Percentiles rank a stretch among this genome's conserved stretches.
These are phyloP conservation scores for Phytopythium chamaehyphon DNA, from an alignment of 352 stramenopile genomes.

Conservation along the genomic window DNA sequence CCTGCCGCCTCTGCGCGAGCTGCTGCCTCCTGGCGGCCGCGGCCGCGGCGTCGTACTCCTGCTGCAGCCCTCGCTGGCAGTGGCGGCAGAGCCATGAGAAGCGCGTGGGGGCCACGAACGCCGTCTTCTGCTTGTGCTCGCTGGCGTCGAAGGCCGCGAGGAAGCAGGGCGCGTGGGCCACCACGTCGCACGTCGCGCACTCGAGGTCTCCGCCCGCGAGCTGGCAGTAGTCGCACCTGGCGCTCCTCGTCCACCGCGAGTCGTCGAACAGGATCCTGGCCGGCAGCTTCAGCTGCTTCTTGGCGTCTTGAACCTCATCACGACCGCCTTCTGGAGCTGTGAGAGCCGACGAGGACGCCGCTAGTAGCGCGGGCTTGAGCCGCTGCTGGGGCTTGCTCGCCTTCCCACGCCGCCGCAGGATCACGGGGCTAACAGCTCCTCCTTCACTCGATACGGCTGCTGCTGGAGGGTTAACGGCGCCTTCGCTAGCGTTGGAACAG, in stretches of 20 bases:
- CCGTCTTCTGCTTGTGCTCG: slow-evolving; percentile 35
- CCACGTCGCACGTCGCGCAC: slow-evolving; percentile 60
- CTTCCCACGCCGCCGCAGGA: slow-evolving; percentile 6
- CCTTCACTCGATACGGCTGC: no score
- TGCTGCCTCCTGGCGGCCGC: slow-evolving; percentile 30
- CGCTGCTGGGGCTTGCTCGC: not conserved
- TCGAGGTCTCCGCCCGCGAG: slow-evolving; percentile 55
- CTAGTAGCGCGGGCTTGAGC: not conserved
- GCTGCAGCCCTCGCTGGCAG: slow-evolving; percentile 39
- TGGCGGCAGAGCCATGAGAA: slow-evolving; percentile 58
- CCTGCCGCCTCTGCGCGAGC: slow-evolving; percentile 37
- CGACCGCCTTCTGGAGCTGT: no score
- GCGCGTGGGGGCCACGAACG: slow-evolving; percentile 50
- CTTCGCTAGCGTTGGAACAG: no score
- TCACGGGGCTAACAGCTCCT: no score
- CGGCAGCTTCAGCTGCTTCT: slow-evolving; percentile 20
- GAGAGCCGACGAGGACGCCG: no score
- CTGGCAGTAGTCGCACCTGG: slow-evolving; percentile 65
- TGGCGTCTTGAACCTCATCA: no score
- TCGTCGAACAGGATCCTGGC: slow-evolving; percentile 50
- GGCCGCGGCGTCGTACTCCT: slow-evolving; percentile 56
- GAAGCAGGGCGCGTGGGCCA: slow-evolving; percentile 59
- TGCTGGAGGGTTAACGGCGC: no score
- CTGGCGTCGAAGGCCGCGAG: slow-evolving; percentile 31
- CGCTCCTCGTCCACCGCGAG: slow-evolving; percentile 25